Evolutionary conservation across 495 filamentous ascomycete species (phyloP).

Genomic region (Penicillium macrosclerotiorum): DNA sequence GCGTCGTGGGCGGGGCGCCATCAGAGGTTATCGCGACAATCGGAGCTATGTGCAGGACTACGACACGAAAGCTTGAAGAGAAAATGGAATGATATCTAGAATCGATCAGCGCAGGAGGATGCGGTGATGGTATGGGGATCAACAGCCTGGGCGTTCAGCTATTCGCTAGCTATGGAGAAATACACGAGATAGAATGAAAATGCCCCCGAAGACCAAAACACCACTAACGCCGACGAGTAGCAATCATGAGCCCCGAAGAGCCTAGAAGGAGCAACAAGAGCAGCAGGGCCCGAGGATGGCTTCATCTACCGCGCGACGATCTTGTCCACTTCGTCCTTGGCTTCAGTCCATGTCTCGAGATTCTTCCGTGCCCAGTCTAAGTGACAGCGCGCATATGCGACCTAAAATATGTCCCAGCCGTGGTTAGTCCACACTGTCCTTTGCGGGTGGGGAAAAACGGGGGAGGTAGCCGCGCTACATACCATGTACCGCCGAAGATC

Average conservation of each 20-base stretch:
- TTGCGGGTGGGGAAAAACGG: neutral
- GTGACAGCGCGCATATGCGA: slow-evolving; percentile 90
- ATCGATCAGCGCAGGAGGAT: no score
- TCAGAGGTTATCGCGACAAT: no score
- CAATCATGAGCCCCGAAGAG: neutral
- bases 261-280: no score
- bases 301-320: slow-evolving; percentile 62
- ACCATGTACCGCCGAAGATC: slow-evolving; percentile 96
- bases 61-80: no score
- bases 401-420: slow-evolving; percentile 47
- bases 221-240: neutral
- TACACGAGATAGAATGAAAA: neutral
- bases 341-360: slow-evolving; percentile 94
- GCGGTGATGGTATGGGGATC: no score
- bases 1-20: no score
- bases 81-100: no score
- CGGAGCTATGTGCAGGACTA: no score
- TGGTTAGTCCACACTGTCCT: slow-evolving; percentile 6
- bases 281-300: no score
- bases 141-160: neutral
- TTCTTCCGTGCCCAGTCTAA: slow-evolving; percentile 99
- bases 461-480: slow-evolving; percentile 31
- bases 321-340: slow-evolving; percentile 87
- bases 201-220: neutral
- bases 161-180: neutral